Evolutionary conservation across 2,329 filamentous ascomycete species (phyloP).

Genomic region (Leptoxyphium fumago): DNA sequence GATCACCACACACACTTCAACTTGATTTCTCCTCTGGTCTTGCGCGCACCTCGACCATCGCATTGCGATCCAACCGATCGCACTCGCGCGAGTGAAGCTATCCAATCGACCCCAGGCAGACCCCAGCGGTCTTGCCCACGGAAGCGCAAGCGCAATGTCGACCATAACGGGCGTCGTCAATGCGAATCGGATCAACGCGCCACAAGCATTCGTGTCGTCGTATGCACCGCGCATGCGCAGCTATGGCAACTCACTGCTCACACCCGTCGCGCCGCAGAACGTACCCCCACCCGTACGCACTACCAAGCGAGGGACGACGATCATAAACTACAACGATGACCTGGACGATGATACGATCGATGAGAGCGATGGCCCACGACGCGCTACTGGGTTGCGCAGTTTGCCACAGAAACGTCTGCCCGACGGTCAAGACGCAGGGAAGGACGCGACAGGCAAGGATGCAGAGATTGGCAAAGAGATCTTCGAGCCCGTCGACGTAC

Average conservation of each 20-base stretch:
- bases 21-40: no score
- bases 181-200: conserved; percentile 34
- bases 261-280: conserved; percentile 62
- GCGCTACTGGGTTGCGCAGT: conserved; percentile 69
- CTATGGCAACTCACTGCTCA: conserved; percentile 83
- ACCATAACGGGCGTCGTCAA: conserved; percentile 10
- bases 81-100: neutral
- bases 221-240: conserved; percentile 82
- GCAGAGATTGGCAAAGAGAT: conserved; percentile 79
- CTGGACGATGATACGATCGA: conserved; percentile 78
- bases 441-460: conserved; percentile 15
- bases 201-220: conserved; percentile 79
- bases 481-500: conserved; percentile 60
- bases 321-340: conserved; percentile 96
- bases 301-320: conserved; percentile 92
- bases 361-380: conserved; percentile 49
- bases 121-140: neutral
- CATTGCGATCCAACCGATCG: no score
- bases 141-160: neutral
- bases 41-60: no score
- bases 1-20: no score
- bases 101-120: neutral
- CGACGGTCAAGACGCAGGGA: conserved; percentile 33
- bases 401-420: conserved; percentile 56
- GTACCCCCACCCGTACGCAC: conserved; percentile 58